These are phyloP conservation scores for Backusella sp. DNA, from an alignment of 192 early-diverging fungal genomes.

Conservation along the genomic window DNA sequence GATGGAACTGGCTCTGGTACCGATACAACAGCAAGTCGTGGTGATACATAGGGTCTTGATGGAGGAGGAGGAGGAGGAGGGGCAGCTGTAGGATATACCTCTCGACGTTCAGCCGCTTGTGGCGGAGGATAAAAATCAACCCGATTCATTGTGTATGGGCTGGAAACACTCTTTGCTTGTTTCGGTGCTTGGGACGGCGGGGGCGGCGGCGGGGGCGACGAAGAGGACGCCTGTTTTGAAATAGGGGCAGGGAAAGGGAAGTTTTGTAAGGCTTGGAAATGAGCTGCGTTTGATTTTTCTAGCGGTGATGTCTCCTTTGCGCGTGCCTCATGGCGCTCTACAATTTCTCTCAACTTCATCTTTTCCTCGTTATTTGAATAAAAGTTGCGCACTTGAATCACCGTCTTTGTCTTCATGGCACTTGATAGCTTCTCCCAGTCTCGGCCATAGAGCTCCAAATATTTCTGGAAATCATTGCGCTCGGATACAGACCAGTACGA, in stretches of 20 bases:
- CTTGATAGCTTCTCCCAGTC: conserved; percentile 80
- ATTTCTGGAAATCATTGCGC: conserved; percentile 67
- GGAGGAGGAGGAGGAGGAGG: background rate
- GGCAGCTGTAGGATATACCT: background rate
- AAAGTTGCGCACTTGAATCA: conserved; percentile 82
- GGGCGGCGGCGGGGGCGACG: background rate
- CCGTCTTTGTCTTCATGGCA: conserved; percentile 74
- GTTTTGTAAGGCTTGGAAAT: conserved; percentile 24
- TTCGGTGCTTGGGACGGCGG: background rate
- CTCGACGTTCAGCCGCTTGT: background rate
- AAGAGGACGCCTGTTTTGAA: background rate
- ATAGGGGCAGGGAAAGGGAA: conserved; percentile 26
- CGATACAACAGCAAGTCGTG: background rate
- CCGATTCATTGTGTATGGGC: background rate
- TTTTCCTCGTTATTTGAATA: conserved; percentile 61
- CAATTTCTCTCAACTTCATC: conserved; percentile 27
- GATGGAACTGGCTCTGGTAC: conserved; percentile 16
- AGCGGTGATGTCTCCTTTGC: background rate
- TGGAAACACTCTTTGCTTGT: background rate
- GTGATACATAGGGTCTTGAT: background rate
- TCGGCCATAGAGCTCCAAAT: conserved; percentile 59
- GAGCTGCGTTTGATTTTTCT: conserved; percentile 14
- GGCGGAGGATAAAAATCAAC: conserved; percentile 13
- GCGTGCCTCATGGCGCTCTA: conserved; percentile 15
- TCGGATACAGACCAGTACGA: conserved; percentile 92